phyloP scores from a whole-genome alignment of 176 grass and related monocot genomes.

The Oryza glaberrima region DNA sequence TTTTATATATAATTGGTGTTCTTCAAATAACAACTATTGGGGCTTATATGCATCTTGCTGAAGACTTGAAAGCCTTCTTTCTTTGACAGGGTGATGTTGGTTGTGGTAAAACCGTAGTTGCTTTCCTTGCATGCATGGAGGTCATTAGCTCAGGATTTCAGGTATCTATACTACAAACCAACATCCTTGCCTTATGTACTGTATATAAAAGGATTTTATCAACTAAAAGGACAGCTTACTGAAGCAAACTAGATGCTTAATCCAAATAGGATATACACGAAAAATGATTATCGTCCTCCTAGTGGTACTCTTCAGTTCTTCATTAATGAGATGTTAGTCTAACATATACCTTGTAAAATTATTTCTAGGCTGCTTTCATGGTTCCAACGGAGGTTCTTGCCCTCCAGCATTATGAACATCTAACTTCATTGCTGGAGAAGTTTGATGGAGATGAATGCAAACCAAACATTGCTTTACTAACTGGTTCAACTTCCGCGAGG shows the following conservation, averaged over 20 bases:
- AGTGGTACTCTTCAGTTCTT: conserved; percentile 23
- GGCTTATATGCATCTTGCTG: conserved; percentile 40
- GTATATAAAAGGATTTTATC: conserved; percentile 26
- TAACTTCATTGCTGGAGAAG: conserved; percentile 80
- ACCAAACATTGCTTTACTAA: conserved; percentile 86
- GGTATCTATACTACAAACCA: conserved; percentile 47
- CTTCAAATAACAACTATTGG: neutral
- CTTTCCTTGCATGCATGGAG: conserved; percentile 96
- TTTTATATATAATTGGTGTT: conserved; percentile 19
- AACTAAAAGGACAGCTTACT: conserved; percentile 5
- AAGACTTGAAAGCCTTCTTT: conserved; percentile 21
- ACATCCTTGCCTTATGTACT: conserved; percentile 37
- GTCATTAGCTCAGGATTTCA: conserved; percentile 95
- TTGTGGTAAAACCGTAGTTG: conserved; percentile 94
- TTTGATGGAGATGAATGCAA: conserved; percentile 64
- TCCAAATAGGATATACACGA: conserved; percentile 23
- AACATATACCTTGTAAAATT: conserved; percentile 42
- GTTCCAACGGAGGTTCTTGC: conserved; percentile 94
- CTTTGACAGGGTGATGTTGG: conserved; percentile 93
- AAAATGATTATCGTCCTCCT: conserved; percentile 19
- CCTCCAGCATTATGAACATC: conserved; percentile 77
- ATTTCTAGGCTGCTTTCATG: conserved; percentile 89
- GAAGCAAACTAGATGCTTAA: conserved; percentile 32
- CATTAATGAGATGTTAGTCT: conserved; percentile 25
- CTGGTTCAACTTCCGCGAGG: conserved; percentile 78